These are phyloP conservation scores for Paratinospora sagittata DNA, from an alignment of 164 flowering plant genomes.

Conservation along the genomic window DNA sequence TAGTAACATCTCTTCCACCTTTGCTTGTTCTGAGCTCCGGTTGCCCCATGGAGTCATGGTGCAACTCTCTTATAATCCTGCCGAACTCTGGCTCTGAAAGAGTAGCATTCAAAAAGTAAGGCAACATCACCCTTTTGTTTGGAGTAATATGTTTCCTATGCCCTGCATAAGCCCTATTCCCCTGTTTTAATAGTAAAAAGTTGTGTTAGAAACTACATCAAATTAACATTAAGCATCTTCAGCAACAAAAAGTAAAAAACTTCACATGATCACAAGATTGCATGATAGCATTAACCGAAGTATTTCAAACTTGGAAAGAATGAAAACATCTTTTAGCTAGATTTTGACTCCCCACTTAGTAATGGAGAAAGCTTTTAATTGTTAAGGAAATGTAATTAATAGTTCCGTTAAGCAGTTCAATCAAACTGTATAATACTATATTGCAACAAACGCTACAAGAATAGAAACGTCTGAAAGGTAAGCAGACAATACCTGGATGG, in stretches of 20 bases:
- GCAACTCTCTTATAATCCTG: slow-evolving; percentile 59
- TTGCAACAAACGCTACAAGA: neutral
- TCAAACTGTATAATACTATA: no score
- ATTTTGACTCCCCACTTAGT: neutral
- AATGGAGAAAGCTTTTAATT: no score
- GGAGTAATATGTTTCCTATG: slow-evolving; percentile 92
- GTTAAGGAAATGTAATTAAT: neutral
- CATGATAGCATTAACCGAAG: neutral
- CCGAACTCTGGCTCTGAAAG: slow-evolving; percentile 71
- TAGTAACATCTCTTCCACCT: slow-evolving; percentile 80
- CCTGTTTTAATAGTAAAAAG: slow-evolving; percentile 40
- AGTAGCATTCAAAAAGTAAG: slow-evolving; percentile 61
- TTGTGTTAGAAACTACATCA: neutral
- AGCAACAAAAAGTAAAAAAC: neutral
- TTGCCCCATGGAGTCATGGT: slow-evolving; percentile 79
- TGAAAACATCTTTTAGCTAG: neutral
- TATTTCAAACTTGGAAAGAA: neutral
- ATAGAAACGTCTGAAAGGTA: neutral
- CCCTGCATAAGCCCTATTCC: slow-evolving; percentile 90
- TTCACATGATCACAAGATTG: neutral
- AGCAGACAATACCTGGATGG: slow-evolving; percentile 63
- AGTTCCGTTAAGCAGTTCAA: neutral
- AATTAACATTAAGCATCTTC: neutral
- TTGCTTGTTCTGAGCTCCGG: slow-evolving; percentile 75
- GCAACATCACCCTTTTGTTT: slow-evolving; percentile 90